Percentiles rank a stretch among this genome's conserved stretches.
Evolutionary conservation across 345 rosid genomes (phyloP).

Genomic region (Citrus australasica): DNA sequence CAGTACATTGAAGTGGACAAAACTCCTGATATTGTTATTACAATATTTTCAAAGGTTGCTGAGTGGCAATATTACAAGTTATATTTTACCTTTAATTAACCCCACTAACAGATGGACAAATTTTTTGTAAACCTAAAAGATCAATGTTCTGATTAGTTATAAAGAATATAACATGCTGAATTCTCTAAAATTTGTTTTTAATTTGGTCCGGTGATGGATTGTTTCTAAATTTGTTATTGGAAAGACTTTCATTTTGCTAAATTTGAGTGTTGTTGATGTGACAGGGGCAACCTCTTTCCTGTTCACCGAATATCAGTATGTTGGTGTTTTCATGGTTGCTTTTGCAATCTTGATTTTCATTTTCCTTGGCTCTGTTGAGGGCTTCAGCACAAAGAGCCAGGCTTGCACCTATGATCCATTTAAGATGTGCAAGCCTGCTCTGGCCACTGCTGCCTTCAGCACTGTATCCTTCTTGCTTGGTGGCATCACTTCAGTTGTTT

Average conservation of each 20-base stretch:
- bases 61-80: not conserved
- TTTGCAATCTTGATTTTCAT: slow-evolving; percentile 55
- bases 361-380: slow-evolving; percentile 71
- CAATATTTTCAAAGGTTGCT: not conserved
- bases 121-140: not conserved
- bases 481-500: slow-evolving; percentile 66
- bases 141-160: too few species aligned
- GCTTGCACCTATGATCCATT: slow-evolving; percentile 58
- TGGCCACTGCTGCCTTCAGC: slow-evolving; percentile 82
- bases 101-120: not conserved
- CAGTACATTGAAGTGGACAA: not conserved
- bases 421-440: slow-evolving; percentile 76
- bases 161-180: not conserved
- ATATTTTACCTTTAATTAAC: not conserved
- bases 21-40: not conserved
- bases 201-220: not conserved
- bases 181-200: not conserved
- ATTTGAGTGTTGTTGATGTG: slow-evolving; percentile 1
- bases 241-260: not conserved
- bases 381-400: slow-evolving; percentile 63
- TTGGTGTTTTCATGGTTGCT: slow-evolving; percentile 55
- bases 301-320: slow-evolving; percentile 57
- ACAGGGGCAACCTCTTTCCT: slow-evolving; percentile 71
- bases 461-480: slow-evolving; percentile 75
- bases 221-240: not conserved